Evolutionary conservation across 208 protist genomes (phyloP), one percentile per base, ranked within the genome.

Genomic region (Phytomonas sp.): DNA sequence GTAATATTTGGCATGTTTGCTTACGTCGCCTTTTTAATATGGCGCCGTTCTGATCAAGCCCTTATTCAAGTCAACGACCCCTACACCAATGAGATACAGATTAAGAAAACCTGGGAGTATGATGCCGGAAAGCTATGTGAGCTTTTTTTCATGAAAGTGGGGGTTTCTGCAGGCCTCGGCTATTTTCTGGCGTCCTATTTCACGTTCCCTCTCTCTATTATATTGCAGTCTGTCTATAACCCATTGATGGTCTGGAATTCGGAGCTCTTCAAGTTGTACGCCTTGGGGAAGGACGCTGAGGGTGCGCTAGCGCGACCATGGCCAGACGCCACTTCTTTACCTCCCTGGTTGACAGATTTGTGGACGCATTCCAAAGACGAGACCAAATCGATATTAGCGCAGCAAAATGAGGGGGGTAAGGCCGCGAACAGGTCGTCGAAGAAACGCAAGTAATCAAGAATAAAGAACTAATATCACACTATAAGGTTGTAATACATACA

Each of bases 221-320:
- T 96, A n/a, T 64, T 95, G 26, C 92, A 96, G 81, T 88, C 83
- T 70, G 33, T 93, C 30, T 89, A 76, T 68, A 94, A 95, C 78
- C 89, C 92, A 17, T 75, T 80, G 60, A 72, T 74, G 8, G 23
- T 94, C 4, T 96, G 83, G 63, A 62, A 81, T 40, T 82, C 69
- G 9, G 81, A 87, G 70, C 75, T 96, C 46, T 84, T 86, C 59
- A 81, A 83, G 67, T 69, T 94, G 6, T 81, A 96, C 77, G 62
- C 91, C 51, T 73, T 73, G 28, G 68, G 77, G 15, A 60, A 83
- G 34, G 60, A 62, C 60, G 84, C 77, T 40, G 82, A 85, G 71
- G 77, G 76, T 28, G 71, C 70, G 30, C 80, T 96, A 62, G 65
- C 73, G 70, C 84, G 89, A 20, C 92, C 89, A 60, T 97, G 88